Percentiles rank a stretch among this genome's conserved stretches.
Evolutionary conservation across 2,329 filamentous ascomycete species (phyloP).

Genomic region (Beauveria sp.): DNA sequence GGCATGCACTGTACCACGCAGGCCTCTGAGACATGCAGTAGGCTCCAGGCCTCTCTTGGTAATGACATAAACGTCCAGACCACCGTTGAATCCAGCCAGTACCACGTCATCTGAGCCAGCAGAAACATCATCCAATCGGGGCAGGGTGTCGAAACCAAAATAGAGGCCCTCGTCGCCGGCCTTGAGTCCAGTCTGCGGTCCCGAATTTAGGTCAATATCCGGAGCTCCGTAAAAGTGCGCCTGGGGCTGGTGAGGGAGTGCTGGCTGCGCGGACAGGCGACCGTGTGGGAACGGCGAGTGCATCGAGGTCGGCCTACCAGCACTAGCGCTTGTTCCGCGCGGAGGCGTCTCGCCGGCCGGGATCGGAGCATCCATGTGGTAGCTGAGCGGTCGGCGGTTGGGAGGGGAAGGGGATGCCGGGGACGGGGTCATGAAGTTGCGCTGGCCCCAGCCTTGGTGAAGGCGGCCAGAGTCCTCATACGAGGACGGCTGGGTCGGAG

Average conservation of each 20-base stretch:
- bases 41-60: slow-evolving; percentile 64
- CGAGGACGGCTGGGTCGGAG: slow-evolving; percentile 34
- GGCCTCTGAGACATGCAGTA: slow-evolving; percentile 63
- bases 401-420: slow-evolving; percentile 35
- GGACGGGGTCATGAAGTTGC: slow-evolving; percentile 36
- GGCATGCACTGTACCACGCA: slow-evolving; percentile 71
- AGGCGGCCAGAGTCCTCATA: slow-evolving; percentile 30
- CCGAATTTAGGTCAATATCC: slow-evolving; percentile 64
- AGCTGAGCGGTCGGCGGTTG: slow-evolving; percentile 42
- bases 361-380: slow-evolving; percentile 42
- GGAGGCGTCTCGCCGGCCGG: slow-evolving; percentile 33
- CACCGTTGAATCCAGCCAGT: slow-evolving; percentile 72
- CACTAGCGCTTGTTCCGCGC: slow-evolving; percentile 22
- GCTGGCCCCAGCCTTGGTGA: slow-evolving; percentile 37
- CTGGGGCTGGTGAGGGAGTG: slow-evolving; percentile 67
- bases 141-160: slow-evolving; percentile 72
- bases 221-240: slow-evolving; percentile 70
- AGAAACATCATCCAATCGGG: slow-evolving; percentile 30
- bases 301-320: slow-evolving; percentile 38
- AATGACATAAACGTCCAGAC: slow-evolving; percentile 67
- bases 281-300: slow-evolving; percentile 43
- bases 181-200: slow-evolving; percentile 45
- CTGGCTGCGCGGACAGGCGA: slow-evolving; percentile 45
- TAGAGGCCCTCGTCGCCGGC: slow-evolving; percentile 66
- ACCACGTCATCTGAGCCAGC: slow-evolving; percentile 55